Evolutionary conservation across 306 rosid species (phyloP).

Genomic region (Dalbergia cultrata): DNA sequence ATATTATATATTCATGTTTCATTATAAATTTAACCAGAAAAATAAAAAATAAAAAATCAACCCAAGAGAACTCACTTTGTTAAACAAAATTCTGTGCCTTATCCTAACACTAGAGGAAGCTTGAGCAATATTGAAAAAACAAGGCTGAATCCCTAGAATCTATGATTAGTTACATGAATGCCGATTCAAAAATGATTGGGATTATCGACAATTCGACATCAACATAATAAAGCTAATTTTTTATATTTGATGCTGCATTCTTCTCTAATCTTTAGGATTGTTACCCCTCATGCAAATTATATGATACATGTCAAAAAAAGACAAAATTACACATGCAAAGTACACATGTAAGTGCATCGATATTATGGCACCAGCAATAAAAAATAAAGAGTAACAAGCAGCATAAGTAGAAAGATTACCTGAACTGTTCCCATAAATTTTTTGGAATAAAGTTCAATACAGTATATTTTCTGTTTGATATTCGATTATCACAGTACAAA

Average conservation of each 20-base stretch:
- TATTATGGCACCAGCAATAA: slow-evolving; percentile 22
- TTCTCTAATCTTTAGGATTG: slow-evolving; percentile 36
- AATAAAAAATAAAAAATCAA: slow-evolving; percentile 24
- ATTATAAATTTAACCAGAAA: slow-evolving; percentile 11
- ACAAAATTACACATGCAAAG: slow-evolving; percentile 15
- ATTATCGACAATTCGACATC: slow-evolving; percentile 1
- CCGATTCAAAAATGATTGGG: slow-evolving; percentile 12
- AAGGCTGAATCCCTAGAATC: slow-evolving; percentile 37
- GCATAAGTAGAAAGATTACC: slow-evolving; percentile 61
- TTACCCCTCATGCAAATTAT: slow-evolving; percentile 18
- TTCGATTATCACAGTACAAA: slow-evolving; percentile 80
- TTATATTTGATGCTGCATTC: slow-evolving; percentile 24
- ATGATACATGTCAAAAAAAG: slow-evolving; percentile 17
- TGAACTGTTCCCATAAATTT: slow-evolving; percentile 97
- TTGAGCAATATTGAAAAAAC: not conserved
- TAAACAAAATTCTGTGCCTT: slow-evolving; percentile 7
- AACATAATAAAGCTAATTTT: slow-evolving; percentile 5
- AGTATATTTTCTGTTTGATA: slow-evolving; percentile 92
- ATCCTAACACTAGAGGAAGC: slow-evolving; percentile 42
- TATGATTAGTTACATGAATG: slow-evolving; percentile 31
- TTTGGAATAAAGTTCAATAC: slow-evolving; percentile 89
- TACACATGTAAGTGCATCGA: slow-evolving; percentile 12
- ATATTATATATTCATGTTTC: slow-evolving; percentile 11
- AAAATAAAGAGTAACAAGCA: slow-evolving; percentile 39
- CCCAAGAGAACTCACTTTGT: not conserved